Evolutionary conservation across 2,329 filamentous ascomycete genomes (phyloP).

Genomic region (Nothopassalora personata): DNA sequence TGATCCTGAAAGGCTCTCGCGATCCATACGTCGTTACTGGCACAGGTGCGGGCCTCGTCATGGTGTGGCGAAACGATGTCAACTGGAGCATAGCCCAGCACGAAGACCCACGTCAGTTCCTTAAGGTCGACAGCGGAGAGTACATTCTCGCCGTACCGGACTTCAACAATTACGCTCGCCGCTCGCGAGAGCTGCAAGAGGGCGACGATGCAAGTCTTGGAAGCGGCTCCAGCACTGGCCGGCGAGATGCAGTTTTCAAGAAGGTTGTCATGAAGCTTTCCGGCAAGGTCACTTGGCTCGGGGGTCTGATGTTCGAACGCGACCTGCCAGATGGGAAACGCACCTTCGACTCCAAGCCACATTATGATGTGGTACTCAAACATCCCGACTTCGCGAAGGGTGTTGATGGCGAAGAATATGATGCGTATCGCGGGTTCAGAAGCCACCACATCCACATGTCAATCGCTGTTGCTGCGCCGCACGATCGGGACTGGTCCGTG

Average conservation of each 20-base stretch:
- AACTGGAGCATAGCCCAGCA: conserved; percentile 78
- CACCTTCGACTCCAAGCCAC: conserved; percentile 83
- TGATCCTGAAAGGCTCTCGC: conserved; percentile 80
- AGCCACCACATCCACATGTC: conserved; percentile 97
- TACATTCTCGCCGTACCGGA: conserved; percentile 93
- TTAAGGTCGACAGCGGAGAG: conserved; percentile 92
- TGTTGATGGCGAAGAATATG: conserved; percentile 57
- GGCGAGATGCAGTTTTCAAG: conserved; percentile 80
- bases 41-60: conserved; percentile 87
- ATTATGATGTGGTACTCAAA: conserved; percentile 85
- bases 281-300: conserved; percentile 88
- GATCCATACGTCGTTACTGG: conserved; percentile 93
- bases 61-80: conserved; percentile 97
- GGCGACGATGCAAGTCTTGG: conserved; percentile 54
- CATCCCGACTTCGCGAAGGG: conserved; percentile 68
- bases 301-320: conserved; percentile 86
- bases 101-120: conserved; percentile 85
- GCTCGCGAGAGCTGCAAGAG: conserved; percentile 46
- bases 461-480: conserved; percentile 80
- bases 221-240: conserved; percentile 59
- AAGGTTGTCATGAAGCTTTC: conserved; percentile 99
- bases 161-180: conserved; percentile 79
- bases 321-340: conserved; percentile 66
- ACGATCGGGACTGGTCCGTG: conserved; percentile 78
- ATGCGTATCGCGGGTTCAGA: conserved; percentile 94